These are phyloP conservation scores for Linnemannia elongata DNA, from an alignment of 192 early-diverging fungal genomes.

Conservation along the genomic window DNA sequence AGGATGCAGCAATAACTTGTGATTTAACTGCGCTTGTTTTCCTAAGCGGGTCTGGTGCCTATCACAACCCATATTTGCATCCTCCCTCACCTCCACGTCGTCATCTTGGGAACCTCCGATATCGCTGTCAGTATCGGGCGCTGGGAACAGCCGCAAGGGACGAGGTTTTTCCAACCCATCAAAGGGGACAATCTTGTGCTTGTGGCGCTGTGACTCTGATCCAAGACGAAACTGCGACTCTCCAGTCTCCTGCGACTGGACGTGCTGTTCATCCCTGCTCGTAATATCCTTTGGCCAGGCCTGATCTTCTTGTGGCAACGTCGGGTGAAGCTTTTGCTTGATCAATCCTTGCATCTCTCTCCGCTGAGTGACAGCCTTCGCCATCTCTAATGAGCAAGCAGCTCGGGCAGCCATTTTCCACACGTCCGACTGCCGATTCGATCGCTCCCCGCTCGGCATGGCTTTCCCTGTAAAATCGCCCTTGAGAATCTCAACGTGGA, in stretches of 20 bases:
- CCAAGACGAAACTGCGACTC: background rate
- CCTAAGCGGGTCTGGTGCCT: slow-evolving; percentile 8
- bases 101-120: background rate
- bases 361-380: slow-evolving; percentile 69
- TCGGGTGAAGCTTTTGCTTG: slow-evolving; percentile 58
- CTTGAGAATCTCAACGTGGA: slow-evolving; percentile 13
- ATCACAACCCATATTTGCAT: slow-evolving; percentile 1
- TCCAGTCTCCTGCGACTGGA: background rate
- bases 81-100: background rate
- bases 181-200: slow-evolving; percentile 6
- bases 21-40: slow-evolving; percentile 25
- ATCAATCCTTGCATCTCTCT: slow-evolving; percentile 72
- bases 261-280: background rate
- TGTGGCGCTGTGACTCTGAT: background rate
- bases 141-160: slow-evolving; percentile 4
- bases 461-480: background rate
- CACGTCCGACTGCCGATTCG: background rate
- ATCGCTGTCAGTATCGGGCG: background rate
- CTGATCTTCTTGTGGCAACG: slow-evolving; percentile 26
- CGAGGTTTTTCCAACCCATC: slow-evolving; percentile 36
- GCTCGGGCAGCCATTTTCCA: slow-evolving; percentile 26
- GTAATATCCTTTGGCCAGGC: slow-evolving; percentile 56
- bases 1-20: slow-evolving; percentile 7
- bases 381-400: slow-evolving; percentile 63
- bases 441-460: background rate